Base-by-base conservation (phyloP, 202 grass and related monocot genomes). In the Eragrostis tef region DNA sequence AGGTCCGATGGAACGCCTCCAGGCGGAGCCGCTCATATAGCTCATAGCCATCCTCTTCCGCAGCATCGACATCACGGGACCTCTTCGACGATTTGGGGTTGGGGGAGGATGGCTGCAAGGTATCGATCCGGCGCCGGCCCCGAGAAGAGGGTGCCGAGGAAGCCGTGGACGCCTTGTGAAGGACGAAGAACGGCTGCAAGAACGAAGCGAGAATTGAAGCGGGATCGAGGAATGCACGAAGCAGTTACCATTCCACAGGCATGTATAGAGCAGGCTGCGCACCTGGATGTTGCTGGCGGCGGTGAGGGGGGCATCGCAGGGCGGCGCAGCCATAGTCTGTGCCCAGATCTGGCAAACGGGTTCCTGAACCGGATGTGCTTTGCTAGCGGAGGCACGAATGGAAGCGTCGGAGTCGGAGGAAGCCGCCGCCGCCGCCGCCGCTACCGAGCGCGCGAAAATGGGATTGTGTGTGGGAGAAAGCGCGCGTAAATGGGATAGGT, bases 121-220 rank as follows among this genome's bases (percentile, higher is more conserved):
- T 50, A 11, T 93, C 85, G 3, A 86, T 84, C 73, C 84, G 85
- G 58, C 88, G 85, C 58, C 79, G 90, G 14, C 80, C 41, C 42
- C 79, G 79, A 41, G 73, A 45, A 51, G 85, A 71, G 4, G 67
- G 45, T 81, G 39, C 39, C 45, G 71, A 63, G 0, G 57, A 29
- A 26, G 77, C 71, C 11, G 74, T 13, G 21, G 79, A 36, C 53
- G 83, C 63, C 77, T 92, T 90, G 74, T 83, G 94, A 14, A 97
- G 85, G 42, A 97, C 85, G 54, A 92, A 97, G 77, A 92, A 92
- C 19, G 94, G 91, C 94, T 97, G 87, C 73, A 70, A 80, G 51
- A 85, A 67, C 52, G 52, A 67, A 49, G 53, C 2, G 41, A 44
- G 17, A 50, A 12, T 34, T 1, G 57, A 12, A 1, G 19, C 11